Evolutionary conservation across 495 filamentous ascomycete species (phyloP).

Genomic region (Trypethelium eluteriae): DNA sequence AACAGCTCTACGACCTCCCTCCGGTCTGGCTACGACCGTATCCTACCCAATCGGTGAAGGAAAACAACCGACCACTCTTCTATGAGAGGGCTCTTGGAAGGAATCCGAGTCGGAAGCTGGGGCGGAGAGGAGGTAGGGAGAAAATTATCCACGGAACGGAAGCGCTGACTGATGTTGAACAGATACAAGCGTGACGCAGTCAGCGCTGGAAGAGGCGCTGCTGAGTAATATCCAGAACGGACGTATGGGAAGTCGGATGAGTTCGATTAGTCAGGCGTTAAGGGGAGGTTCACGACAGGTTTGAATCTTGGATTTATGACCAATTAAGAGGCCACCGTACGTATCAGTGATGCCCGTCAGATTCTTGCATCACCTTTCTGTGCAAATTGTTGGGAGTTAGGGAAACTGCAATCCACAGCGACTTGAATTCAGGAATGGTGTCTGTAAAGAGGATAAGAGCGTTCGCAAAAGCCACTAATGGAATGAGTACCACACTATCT

Average conservation of each 20-base stretch:
- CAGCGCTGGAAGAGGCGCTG: conserved; percentile 86
- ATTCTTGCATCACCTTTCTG: background rate
- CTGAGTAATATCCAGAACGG: conserved; percentile 83
- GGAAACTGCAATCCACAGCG: no score
- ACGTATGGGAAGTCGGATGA: conserved; percentile 79
- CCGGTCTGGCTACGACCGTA: conserved; percentile 7
- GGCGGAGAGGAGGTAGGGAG: background rate
- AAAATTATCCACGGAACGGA: background rate
- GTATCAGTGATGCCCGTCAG: background rate
- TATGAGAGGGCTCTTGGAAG: background rate
- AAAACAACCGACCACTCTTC: background rate
- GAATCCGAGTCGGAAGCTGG: background rate
- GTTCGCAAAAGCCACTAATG: no score
- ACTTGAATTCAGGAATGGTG: no score
- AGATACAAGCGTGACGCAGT: conserved; percentile 93
- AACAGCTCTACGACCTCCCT: conserved; percentile 14
- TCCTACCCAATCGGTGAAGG: background rate
- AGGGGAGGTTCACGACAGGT: conserved; percentile 24
- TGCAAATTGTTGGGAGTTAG: no score
- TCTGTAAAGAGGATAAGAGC: no score
- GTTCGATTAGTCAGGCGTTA: conserved; percentile 65
- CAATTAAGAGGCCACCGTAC: no score
- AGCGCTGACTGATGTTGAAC: background rate
- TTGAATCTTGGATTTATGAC: background rate
- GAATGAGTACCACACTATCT: no score